These are phyloP conservation scores for Debaryomyces sp. DNA, from an alignment of 1,139 yeast species.

Conservation along the genomic window DNA sequence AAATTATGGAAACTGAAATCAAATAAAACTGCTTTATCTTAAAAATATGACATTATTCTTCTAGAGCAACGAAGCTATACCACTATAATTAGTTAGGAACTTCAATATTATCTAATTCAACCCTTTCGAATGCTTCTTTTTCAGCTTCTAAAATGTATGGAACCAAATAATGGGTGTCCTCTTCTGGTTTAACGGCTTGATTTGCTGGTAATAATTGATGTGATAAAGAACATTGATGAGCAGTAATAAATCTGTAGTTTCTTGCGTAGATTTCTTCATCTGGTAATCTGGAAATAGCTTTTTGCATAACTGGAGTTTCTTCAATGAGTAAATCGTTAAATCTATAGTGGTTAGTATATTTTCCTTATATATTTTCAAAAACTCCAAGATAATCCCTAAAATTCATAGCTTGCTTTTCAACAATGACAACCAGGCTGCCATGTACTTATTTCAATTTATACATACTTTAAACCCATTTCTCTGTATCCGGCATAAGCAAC, in stretches of 20 bases:
- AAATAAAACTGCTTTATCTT: slow-evolving; percentile 3
- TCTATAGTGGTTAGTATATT: slow-evolving; percentile 33
- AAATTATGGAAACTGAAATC: slow-evolving; percentile 1
- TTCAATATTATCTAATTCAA: slow-evolving; percentile 79
- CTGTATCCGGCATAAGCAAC: slow-evolving; percentile 85
- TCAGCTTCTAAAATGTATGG: slow-evolving; percentile 95
- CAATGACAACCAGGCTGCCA: neutral
- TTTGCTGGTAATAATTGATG: slow-evolving; percentile 83
- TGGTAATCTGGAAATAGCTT: slow-evolving; percentile 87
- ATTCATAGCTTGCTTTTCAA: neutral
- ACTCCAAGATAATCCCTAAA: neutral
- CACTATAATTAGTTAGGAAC: slow-evolving; percentile 22
- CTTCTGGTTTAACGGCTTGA: slow-evolving; percentile 78
- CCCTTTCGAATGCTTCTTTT: slow-evolving; percentile 86
- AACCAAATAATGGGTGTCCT: slow-evolving; percentile 81
- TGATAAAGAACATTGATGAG: slow-evolving; percentile 83
- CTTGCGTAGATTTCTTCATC: slow-evolving; percentile 84
- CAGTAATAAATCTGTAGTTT: slow-evolving; percentile 87
- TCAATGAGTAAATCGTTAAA: slow-evolving; percentile 86
- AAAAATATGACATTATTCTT: slow-evolving; percentile 7
- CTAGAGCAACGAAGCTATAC: neutral
- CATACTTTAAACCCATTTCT: slow-evolving; percentile 80
- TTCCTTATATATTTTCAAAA: neutral
- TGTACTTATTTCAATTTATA: slow-evolving; percentile 10
- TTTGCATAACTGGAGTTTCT: slow-evolving; percentile 85